A percentile compares a stretch with the other conserved stretches of the same genome.
These are phyloP conservation scores for Herpetomonas samuelpessoai DNA, from an alignment of 208 protist genomes.

Conservation along the genomic window DNA sequence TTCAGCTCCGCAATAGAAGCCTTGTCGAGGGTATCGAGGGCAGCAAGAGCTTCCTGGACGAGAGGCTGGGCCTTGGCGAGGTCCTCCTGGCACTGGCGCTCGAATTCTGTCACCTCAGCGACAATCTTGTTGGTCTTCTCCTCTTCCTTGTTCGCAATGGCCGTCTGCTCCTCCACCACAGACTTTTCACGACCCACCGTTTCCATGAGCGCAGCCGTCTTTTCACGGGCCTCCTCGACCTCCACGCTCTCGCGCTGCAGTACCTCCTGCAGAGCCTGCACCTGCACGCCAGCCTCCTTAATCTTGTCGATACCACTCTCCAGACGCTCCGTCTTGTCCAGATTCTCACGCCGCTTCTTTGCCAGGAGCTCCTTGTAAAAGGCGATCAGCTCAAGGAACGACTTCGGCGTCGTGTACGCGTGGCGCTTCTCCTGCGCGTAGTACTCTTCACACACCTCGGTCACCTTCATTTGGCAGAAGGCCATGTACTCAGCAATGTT, in stretches of 20 bases:
- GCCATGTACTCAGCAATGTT: conserved; percentile 96
- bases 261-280: conserved; percentile 88
- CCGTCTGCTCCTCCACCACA: conserved; percentile 94
- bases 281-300: conserved; percentile 89
- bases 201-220: conserved; percentile 94
- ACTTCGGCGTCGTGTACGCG: conserved; percentile 99
- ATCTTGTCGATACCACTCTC: conserved; percentile 94
- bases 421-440: conserved; percentile 94
- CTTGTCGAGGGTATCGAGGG: conserved; percentile 98
- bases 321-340: conserved; percentile 92
- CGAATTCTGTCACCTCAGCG: conserved; percentile 86
- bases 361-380: conserved; percentile 96
- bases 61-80: conserved; percentile 93
- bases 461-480: conserved; percentile 93
- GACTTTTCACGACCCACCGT: conserved; percentile 94
- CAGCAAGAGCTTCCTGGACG: conserved; percentile 93
- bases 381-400: conserved; percentile 98
- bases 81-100: conserved; percentile 87
- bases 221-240: conserved; percentile 94
- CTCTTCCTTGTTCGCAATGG: conserved; percentile 94
- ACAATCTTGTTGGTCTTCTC: conserved; percentile 96
- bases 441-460: conserved; percentile 93
- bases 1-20: conserved; percentile 97
- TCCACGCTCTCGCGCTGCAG: conserved; percentile 91
- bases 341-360: conserved; percentile 91